phyloP scores from a whole-genome alignment of 1,284 basidiomycete genomes.

The Quambalaria eucalypti region DNA sequence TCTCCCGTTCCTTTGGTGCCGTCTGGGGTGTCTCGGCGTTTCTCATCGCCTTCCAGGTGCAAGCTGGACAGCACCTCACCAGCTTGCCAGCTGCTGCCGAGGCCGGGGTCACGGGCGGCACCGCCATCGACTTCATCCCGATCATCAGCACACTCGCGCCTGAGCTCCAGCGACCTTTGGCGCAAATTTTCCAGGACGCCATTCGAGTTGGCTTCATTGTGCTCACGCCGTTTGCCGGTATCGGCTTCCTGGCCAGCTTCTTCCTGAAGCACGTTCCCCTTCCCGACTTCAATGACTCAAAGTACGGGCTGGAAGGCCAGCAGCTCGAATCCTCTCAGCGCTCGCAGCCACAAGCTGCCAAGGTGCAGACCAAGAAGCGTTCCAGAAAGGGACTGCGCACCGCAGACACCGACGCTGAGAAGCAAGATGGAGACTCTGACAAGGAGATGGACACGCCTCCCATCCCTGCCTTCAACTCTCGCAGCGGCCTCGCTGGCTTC shows the following conservation, averaged over 20 bases:
- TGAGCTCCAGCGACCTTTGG: slow-evolving; percentile 12
- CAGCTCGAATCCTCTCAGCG: too few species aligned
- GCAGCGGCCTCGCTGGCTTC: too few species aligned
- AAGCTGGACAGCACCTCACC: slow-evolving; percentile 1
- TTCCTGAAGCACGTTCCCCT: slow-evolving; percentile 25
- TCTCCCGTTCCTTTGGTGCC: slow-evolving; percentile 24
- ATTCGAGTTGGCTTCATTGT: slow-evolving; percentile 17
- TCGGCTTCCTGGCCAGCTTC: slow-evolving; percentile 19
- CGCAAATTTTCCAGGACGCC: slow-evolving; percentile 18
- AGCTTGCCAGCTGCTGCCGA: slow-evolving; percentile 13
- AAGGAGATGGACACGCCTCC: too few species aligned
- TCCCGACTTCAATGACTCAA: slow-evolving; percentile 17
- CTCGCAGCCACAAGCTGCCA: too few species aligned
- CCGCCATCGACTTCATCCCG: slow-evolving; percentile 21
- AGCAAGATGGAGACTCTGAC: too few species aligned
- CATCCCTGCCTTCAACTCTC: too few species aligned
- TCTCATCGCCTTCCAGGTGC: neutral
- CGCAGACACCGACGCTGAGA: too few species aligned
- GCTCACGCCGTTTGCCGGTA: slow-evolving; percentile 17
- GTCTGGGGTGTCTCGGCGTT: slow-evolving; percentile 20
- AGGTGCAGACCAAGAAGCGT: too few species aligned
- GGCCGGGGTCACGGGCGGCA: slow-evolving; percentile 17
- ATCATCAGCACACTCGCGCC: slow-evolving; percentile 15
- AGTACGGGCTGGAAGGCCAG: slow-evolving; percentile 3
- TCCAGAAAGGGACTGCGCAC: too few species aligned